phyloP scores from a whole-genome alignment of 106 monocot species.

The Amphibolis antarctica region DNA sequence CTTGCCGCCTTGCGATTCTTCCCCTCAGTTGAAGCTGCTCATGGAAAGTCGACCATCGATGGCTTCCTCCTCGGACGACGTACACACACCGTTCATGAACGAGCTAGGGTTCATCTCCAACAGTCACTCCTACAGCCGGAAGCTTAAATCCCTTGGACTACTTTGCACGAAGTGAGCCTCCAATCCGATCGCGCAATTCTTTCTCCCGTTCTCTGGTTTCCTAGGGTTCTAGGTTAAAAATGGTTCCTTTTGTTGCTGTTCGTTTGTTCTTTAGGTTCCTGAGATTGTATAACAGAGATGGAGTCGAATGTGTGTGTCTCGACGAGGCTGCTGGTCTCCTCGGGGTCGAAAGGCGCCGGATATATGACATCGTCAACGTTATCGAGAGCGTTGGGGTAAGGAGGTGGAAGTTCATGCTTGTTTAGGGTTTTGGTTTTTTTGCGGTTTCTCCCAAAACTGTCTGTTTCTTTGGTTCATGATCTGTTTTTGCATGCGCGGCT shows the following conservation, averaged over 20 bases:
- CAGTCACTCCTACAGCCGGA: constrained; percentile 47
- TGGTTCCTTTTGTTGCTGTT: too few relatives aligned
- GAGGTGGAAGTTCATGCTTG: background rate
- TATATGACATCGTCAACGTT: constrained; percentile 93
- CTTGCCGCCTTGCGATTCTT: too few relatives aligned
- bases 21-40: background rate
- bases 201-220: background rate
- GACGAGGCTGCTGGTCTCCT: constrained; percentile 68
- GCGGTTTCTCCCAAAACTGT: too few relatives aligned
- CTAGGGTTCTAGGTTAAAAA: constrained; percentile 2
- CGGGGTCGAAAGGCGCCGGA: constrained; percentile 90
- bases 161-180: constrained; percentile 92
- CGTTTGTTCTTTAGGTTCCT: constrained; percentile 38
- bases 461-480: too few relatives aligned
- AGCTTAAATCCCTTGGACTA: constrained; percentile 81
- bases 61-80: background rate
- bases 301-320: constrained; percentile 46
- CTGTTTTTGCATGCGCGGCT: too few relatives aligned
- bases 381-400: constrained; percentile 89
- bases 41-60: background rate
- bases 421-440: background rate
- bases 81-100: background rate
- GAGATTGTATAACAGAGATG: constrained; percentile 48
- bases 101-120: constrained; percentile 3
- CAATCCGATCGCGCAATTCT: background rate